A percentile compares a stretch with the other conserved stretches of the same genome.
These are phyloP conservation scores for Ramalina intermedia DNA, from an alignment of 495 filamentous ascomycete species.

Conservation along the genomic window DNA sequence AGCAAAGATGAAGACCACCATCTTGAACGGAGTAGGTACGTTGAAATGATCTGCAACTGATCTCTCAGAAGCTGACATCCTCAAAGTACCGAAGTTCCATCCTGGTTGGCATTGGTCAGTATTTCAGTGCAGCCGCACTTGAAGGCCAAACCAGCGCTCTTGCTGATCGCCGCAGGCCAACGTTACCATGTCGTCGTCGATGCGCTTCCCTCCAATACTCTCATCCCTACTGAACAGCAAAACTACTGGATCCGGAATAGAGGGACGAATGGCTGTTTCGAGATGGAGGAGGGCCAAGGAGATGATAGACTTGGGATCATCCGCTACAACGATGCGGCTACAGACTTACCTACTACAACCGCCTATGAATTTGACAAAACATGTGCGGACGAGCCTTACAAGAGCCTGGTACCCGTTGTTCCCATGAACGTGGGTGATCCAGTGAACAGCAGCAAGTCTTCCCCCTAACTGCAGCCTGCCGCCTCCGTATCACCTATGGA, in stretches of 20 bases:
- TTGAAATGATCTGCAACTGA: conserved; percentile 16
- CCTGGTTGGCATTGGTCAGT: conserved; percentile 43
- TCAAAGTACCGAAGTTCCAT: conserved; percentile 27
- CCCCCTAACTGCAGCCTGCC: neutral
- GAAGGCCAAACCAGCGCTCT: no score
- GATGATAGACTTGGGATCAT: conserved; percentile 44
- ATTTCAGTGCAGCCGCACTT: neutral
- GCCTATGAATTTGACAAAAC: conserved; percentile 5
- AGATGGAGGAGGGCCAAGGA: conserved; percentile 20
- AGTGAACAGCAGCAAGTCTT: neutral
- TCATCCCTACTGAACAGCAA: conserved; percentile 9
- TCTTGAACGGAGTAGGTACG: conserved; percentile 30
- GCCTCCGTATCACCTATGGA: neutral
- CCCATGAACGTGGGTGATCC: conserved; percentile 6
- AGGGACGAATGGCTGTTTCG: conserved; percentile 31
- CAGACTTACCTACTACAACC: conserved; percentile 21
- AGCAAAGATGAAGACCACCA: neutral
- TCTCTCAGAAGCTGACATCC: conserved; percentile 3
- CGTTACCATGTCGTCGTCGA: conserved; percentile 56
- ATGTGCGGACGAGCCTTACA: conserved; percentile 19
- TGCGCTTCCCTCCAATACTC: conserved; percentile 29
- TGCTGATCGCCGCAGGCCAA: conserved; percentile 29
- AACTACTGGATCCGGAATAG: conserved; percentile 56
- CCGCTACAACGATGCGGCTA: conserved; percentile 30
- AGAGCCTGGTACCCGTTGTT: conserved; percentile 17